A percentile compares a stretch with the other conserved stretches of the same genome.
phyloP scores from a whole-genome alignment of 2,329 filamentous ascomycete species.

The Cytospora paraplurivora region DNA sequence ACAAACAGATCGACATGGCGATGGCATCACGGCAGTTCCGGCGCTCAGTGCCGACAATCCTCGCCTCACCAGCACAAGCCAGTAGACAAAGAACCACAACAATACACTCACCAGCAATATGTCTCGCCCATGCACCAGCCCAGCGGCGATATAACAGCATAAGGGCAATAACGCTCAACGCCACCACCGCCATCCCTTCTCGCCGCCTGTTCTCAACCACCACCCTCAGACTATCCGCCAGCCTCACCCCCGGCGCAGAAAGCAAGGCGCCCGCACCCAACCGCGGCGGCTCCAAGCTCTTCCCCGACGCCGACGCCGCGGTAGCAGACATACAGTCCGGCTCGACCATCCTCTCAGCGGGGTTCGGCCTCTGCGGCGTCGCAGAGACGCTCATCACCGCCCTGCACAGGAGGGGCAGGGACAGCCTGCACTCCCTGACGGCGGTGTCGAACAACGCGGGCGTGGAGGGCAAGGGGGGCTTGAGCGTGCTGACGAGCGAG shows the following conservation, averaged over 20 bases:
- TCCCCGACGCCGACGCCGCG: slow-evolving; percentile 63
- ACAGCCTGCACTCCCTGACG: slow-evolving; percentile 67
- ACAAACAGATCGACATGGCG: slow-evolving; percentile 13
- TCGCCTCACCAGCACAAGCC: slow-evolving; percentile 1
- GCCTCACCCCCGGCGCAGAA: background rate
- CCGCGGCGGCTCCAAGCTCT: slow-evolving; percentile 50
- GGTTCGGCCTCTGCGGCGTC: slow-evolving; percentile 81
- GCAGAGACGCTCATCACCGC: slow-evolving; percentile 39
- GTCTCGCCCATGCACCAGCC: background rate
- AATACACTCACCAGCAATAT: slow-evolving; percentile 3
- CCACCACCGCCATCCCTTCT: background rate
- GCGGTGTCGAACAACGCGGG: slow-evolving; percentile 84
- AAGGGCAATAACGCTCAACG: slow-evolving; percentile 1
- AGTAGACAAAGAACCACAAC: background rate
- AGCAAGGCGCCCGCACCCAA: slow-evolving; percentile 26
- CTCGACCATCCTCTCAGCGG: slow-evolving; percentile 72
- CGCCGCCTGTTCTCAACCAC: slow-evolving; percentile 23
- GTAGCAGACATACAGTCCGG: slow-evolving; percentile 71
- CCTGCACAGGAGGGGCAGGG: slow-evolving; percentile 60
- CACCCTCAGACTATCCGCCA: background rate
- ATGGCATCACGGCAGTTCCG: slow-evolving; percentile 22
- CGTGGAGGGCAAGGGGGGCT: slow-evolving; percentile 65
- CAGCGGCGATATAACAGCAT: background rate
- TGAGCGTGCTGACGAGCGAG: slow-evolving; percentile 67
- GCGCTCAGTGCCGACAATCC: slow-evolving; percentile 23